Evolutionary conservation across 2,329 filamentous ascomycete species (phyloP).

Genomic region (Camillea tinctor): DNA sequence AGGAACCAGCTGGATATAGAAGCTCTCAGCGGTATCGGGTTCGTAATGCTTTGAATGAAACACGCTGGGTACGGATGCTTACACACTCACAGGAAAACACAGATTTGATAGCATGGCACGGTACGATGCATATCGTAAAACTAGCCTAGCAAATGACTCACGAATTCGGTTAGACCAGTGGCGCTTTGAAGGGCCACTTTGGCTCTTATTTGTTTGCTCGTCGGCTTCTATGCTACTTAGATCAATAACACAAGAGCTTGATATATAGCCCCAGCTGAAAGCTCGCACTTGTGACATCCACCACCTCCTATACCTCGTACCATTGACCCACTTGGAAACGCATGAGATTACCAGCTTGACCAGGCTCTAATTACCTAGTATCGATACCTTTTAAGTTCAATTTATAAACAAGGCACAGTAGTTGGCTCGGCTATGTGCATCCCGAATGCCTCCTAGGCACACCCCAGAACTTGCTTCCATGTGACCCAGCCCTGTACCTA

Average conservation of each 20-base stretch:
- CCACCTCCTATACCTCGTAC: not conserved
- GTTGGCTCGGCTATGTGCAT: slow-evolving; percentile 27
- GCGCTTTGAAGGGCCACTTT: not conserved
- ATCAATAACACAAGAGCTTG: not conserved
- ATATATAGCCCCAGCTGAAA: not conserved
- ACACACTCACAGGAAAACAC: slow-evolving; percentile 29
- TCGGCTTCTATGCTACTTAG: not conserved
- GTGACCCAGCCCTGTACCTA: not conserved
- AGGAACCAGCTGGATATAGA: slow-evolving; percentile 76
- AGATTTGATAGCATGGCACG: slow-evolving; percentile 23
- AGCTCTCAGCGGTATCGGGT: slow-evolving; percentile 80
- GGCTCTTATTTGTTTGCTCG: not conserved
- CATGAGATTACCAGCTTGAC: not conserved
- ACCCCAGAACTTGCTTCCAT: not conserved
- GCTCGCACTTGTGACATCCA: not conserved
- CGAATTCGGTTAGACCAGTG: not conserved
- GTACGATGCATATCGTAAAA: slow-evolving; percentile 1
- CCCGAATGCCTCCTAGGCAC: slow-evolving; percentile 20
- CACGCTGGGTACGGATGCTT: slow-evolving; percentile 15
- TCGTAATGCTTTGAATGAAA: slow-evolving; percentile 68
- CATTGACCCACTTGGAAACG: slow-evolving; percentile 2
- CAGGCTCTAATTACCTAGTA: slow-evolving; percentile 6
- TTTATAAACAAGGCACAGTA: slow-evolving; percentile 18
- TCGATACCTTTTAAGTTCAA: slow-evolving; percentile 10
- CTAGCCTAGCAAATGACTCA: not conserved